Percentiles rank a stretch among this genome's conserved stretches.
Conservation (phyloP, 192 early-diverging fungal genomes). For the Phlyctochytrium arcticum region DNA sequence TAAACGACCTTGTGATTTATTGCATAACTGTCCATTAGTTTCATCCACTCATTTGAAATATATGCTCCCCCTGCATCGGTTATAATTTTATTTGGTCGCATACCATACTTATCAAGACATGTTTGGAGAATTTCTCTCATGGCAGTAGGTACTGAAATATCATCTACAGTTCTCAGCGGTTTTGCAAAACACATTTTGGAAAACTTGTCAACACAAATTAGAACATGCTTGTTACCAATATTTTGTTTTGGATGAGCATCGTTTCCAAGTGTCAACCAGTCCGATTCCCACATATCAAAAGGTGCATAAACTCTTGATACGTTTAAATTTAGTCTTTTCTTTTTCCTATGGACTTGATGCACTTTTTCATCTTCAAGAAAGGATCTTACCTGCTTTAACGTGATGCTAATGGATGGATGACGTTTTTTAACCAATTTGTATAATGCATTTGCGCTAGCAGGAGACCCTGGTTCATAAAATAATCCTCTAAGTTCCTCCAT, state of each 20-base stretch:
- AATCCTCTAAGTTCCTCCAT: constrained; percentile 7
- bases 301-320: constrained; percentile 5
- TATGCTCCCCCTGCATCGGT: constrained; percentile 11
- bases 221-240: not conserved
- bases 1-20: constrained; percentile 8
- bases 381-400: not conserved
- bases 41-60: not conserved
- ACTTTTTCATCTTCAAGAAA: constrained; percentile 5
- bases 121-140: not conserved
- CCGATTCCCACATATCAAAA: constrained; percentile 15
- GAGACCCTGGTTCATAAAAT: constrained; percentile 7
- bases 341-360: constrained; percentile 14
- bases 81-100: not conserved
- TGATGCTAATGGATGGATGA: not conserved
- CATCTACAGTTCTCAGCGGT: constrained; percentile 6
- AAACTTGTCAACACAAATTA: constrained; percentile 21
- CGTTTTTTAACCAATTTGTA: constrained; percentile 3
- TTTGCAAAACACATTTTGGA: constrained; percentile 12
- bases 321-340: constrained; percentile 13
- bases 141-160: not conserved
- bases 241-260: constrained; percentile 13
- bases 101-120: not conserved
- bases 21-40: constrained; percentile 7
- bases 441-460: not conserved
- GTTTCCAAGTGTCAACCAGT: not conserved